A percentile compares a stretch with the other conserved stretches of the same genome.
Evolutionary conservation across 2,329 filamentous ascomycete genomes (phyloP).

Genomic region (Nothophaeocryptopus gaeumannii): DNA sequence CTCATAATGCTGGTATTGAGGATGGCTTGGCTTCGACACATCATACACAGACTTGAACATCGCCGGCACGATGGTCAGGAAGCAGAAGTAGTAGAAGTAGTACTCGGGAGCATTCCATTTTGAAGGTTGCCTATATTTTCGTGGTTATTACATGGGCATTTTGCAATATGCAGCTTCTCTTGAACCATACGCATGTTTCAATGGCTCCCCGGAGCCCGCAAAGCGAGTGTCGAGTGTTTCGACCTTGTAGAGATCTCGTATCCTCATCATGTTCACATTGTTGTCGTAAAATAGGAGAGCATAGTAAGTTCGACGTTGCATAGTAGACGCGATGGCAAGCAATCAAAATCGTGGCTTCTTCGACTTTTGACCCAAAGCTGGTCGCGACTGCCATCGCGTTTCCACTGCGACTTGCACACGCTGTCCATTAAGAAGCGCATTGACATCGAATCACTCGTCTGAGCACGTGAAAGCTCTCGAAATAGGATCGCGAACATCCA

Average conservation of each 20-base stretch:
- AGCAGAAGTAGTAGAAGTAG: slow-evolving; percentile 71
- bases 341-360: too few species aligned
- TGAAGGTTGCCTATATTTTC: too few species aligned
- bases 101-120: slow-evolving; percentile 73
- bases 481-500: slow-evolving; percentile 7
- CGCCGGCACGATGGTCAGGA: slow-evolving; percentile 64
- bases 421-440: too few species aligned
- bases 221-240: slow-evolving; percentile 71
- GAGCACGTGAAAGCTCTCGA: neutral
- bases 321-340: too few species aligned
- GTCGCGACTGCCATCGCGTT: neutral
- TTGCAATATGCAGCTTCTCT: too few species aligned
- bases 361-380: neutral
- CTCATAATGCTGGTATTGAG: slow-evolving; percentile 73
- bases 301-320: too few species aligned
- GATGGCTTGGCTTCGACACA: slow-evolving; percentile 83
- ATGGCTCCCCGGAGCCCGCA: slow-evolving; percentile 54
- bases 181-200: slow-evolving; percentile 1
- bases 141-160: too few species aligned
- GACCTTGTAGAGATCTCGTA: slow-evolving; percentile 55
- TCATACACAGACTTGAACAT: slow-evolving; percentile 92
- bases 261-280: slow-evolving; percentile 11
- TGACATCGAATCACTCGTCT: too few species aligned
- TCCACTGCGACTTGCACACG: neutral
- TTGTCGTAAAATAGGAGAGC: neutral